A percentile compares a stretch with the other conserved stretches of the same genome.
Conservation (phyloP, 2,329 filamentous ascomycete genomes). For the Colletotrichum coccodes region DNA sequence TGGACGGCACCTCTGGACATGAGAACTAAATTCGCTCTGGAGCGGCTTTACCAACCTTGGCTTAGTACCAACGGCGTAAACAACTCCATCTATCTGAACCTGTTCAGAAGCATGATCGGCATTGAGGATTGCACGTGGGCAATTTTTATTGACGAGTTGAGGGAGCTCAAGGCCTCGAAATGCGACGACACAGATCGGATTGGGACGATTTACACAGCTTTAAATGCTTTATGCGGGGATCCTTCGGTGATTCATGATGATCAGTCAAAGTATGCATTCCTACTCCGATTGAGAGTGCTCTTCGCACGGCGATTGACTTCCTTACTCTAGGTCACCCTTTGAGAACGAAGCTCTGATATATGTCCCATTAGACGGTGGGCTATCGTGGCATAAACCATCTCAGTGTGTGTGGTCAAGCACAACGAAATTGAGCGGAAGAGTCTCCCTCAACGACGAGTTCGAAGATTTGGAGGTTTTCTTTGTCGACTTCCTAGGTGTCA, state of each 20-base stretch:
- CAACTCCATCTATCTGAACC: not conserved
- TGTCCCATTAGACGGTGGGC: not conserved
- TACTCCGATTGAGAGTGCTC: not conserved
- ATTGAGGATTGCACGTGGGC: not conserved
- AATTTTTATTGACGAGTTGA: not conserved
- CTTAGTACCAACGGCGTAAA: not conserved
- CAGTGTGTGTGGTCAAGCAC: slow-evolving; percentile 48
- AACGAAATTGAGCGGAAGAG: slow-evolving; percentile 39
- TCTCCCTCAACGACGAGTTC: slow-evolving; percentile 41
- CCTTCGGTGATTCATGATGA: not conserved
- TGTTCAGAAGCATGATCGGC: not conserved
- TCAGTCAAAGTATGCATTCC: not conserved
- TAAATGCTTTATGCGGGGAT: not conserved
- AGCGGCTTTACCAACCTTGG: slow-evolving; percentile 17
- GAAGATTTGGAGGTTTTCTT: slow-evolving; percentile 42
- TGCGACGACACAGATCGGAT: not conserved
- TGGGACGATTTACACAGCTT: not conserved
- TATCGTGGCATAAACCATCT: slow-evolving; percentile 39
- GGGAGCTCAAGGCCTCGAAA: not conserved
- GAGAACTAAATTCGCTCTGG: not conserved
- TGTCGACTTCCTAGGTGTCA: slow-evolving; percentile 41
- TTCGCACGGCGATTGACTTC: not conserved
- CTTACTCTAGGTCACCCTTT: slow-evolving; percentile 13
- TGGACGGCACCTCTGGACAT: slow-evolving; percentile 8
- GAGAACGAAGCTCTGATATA: slow-evolving; percentile 28